Conservation (phyloP, 306 rosid species). For the Geum urbanum region DNA sequence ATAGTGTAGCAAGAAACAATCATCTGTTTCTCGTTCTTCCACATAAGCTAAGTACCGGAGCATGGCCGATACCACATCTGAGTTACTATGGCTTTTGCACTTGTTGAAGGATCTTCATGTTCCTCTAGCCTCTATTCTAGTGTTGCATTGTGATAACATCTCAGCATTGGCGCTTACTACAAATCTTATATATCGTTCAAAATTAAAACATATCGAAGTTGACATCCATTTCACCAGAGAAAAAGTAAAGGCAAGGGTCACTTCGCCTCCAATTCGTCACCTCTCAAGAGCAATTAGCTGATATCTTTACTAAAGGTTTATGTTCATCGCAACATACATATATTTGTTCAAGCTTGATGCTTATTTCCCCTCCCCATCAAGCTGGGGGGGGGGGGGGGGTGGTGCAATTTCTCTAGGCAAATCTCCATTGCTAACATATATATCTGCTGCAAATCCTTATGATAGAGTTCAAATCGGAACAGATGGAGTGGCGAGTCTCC, state of each 20-base stretch:
- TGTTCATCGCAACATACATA: neutral
- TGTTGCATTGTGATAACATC: neutral
- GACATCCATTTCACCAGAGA: neutral
- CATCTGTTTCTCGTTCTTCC: neutral
- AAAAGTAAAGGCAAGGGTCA: neutral
- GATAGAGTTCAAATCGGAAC: neutral
- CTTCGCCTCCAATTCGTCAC: neutral
- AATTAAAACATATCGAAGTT: neutral
- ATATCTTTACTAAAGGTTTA: neutral
- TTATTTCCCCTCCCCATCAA: neutral
- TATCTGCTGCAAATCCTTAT: neutral
- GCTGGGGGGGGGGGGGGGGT: neutral
- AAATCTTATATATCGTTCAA: neutral
- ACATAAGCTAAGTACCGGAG: neutral
- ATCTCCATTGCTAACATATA: too few species aligned
- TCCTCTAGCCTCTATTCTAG: neutral
- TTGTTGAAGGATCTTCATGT: neutral
- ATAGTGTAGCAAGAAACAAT: neutral
- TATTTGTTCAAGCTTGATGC: neutral
- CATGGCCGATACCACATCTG: neutral
- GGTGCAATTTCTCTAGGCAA: too few species aligned
- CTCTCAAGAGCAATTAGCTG: neutral
- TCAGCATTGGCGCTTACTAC: neutral
- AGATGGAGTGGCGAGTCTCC: neutral
- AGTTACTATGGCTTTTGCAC: neutral